Base-by-base conservation (phyloP, 2,329 filamentous ascomycete genomes). In the Parafenestella ontariensis region DNA sequence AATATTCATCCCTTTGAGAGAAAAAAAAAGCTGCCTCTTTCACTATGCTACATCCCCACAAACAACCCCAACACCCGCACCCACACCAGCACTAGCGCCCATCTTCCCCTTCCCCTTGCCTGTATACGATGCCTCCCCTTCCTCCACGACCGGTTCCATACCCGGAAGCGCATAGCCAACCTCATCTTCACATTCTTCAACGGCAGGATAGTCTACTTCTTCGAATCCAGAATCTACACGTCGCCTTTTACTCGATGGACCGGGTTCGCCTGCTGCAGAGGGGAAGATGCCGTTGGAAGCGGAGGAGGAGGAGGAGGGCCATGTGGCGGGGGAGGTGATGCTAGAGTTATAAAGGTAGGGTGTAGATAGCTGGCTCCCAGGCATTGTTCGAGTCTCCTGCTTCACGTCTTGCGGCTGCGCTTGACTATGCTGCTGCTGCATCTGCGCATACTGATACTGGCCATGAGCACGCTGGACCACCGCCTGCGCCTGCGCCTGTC, bases 61-160 rank as follows among this genome's bases (percentile, higher is more conserved):
- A 33, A 44, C 24, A 29, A 20, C 15, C 3, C 15, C 13, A 20
- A 13, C 41, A 6, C 10, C n/a, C 41, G 5, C 26, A 44, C 24
- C 21, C 15, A 21, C 28, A n/a, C 21, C 13, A 11, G 7, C 15
- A 15, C 21, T 26, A 26, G 24, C 9, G 9, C 24, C 24, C 40
- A 46, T 50, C 34, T 20, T 54, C 18, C 54, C 54, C 39, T 58
- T 58, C 10, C 54, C 54, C 20, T 58, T 58, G 0, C 54, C 54
- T 15, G 51, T 26, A 46, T 58, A 57, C 26, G 33, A 15, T 5
- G 37, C 21, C 24, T 42, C 46, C n/a, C n/a, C n/a, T n/a, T n/a
- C n/a, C n/a, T n/a, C n/a, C n/a, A n/a, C n/a, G n/a, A n/a, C n/a
- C n/a, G n/a, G n/a, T n/a, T n/a, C n/a, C n/a, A n/a, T n/a, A n/a